Evolutionary conservation across 176 grass and related monocot genomes (phyloP).

Genomic region (Phragmites australis): DNA sequence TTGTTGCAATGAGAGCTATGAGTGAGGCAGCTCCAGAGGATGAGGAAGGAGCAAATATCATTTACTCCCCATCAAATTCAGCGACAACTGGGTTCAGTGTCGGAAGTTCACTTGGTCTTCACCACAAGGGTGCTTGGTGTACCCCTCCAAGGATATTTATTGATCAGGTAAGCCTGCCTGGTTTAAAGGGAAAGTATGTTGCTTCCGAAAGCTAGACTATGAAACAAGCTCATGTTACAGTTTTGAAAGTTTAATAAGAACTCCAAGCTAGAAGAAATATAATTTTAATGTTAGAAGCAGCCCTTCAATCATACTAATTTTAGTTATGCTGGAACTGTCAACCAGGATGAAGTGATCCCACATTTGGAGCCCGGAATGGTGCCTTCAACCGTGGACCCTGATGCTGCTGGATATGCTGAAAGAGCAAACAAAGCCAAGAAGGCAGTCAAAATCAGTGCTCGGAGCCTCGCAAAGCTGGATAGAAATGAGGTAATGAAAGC

Average conservation of each 20-base stretch:
- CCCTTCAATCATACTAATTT: conserved; percentile 21
- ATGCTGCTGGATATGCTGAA: conserved; percentile 67
- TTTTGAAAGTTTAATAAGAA: conserved; percentile 24
- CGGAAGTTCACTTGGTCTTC: conserved; percentile 86
- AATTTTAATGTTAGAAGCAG: conserved; percentile 15
- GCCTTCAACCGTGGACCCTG: conserved; percentile 87
- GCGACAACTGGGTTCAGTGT: conserved; percentile 90
- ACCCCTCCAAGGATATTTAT: conserved; percentile 97
- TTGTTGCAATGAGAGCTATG: conserved; percentile 98
- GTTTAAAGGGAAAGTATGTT: background rate
- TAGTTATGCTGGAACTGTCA: conserved; percentile 27
- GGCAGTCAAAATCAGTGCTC: conserved; percentile 89
- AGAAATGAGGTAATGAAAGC: conserved; percentile 82
- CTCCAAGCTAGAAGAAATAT: background rate
- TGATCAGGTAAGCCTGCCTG: conserved; percentile 53
- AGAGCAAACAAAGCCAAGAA: conserved; percentile 85
- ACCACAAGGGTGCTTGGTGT: conserved; percentile 96
- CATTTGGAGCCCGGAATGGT: conserved; percentile 92
- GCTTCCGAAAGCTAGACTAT: background rate
- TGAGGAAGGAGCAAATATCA: conserved; percentile 77
- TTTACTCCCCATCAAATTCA: conserved; percentile 95
- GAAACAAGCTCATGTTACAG: background rate
- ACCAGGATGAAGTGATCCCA: conserved; percentile 92
- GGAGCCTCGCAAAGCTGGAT: conserved; percentile 95
- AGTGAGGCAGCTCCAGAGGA: conserved; percentile 81